Conservation (phyloP, 805 yeast species). For the Hanseniaspora lachancei region DNA sequence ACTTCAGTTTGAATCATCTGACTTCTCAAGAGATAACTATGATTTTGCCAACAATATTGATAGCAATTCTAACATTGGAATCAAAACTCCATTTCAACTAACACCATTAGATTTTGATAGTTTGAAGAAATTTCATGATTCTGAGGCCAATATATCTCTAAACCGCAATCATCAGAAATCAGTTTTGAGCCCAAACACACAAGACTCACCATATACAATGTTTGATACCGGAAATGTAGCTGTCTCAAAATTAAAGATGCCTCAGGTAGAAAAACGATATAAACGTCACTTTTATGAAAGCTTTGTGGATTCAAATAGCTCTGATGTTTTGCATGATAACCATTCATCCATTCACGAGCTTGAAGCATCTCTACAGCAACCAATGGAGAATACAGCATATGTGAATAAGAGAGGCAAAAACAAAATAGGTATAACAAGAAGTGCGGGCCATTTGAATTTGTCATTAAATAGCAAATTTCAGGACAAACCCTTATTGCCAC, state of each 20-base stretch:
- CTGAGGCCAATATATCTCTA: not conserved
- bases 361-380: not conserved
- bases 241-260: constrained; percentile 2
- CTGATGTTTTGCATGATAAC: not conserved
- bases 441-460: constrained; percentile 40
- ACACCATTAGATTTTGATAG: constrained; percentile 12
- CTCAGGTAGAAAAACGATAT: constrained; percentile 5
- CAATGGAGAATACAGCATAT: not conserved
- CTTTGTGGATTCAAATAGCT: constrained; percentile 7
- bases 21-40: not conserved
- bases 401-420: constrained; percentile 1
- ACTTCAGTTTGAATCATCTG: not conserved
- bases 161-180: not conserved
- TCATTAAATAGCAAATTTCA: constrained; percentile 29
- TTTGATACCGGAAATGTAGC: not conserved
- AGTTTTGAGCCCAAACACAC: not conserved
- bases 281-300: constrained; percentile 10
- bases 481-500: constrained; percentile 12
- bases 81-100: constrained; percentile 9
- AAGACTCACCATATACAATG: not conserved
- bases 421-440: constrained; percentile 33
- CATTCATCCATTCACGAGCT: not conserved
- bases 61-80: not conserved
- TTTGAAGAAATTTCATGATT: not conserved
- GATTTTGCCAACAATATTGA: not conserved